Percentiles rank a stretch among this genome's conserved stretches.
Evolutionary conservation across 2,329 filamentous ascomycete species (phyloP).

Genomic region (Dactylellina parvicollis): DNA sequence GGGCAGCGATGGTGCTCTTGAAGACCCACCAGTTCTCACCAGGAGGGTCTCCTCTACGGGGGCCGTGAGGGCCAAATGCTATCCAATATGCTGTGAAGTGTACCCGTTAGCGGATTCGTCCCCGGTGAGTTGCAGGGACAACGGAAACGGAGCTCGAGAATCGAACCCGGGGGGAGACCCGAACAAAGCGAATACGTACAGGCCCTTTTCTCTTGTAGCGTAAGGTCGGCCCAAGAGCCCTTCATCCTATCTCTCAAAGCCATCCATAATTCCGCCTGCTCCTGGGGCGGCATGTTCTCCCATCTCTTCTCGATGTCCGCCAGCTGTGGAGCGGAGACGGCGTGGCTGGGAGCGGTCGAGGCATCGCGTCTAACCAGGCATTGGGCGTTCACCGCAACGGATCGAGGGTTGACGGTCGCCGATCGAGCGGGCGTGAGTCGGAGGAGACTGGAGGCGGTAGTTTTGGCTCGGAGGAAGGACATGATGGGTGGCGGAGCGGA

Average conservation of each 20-base stretch:
- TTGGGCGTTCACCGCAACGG: slow-evolving; percentile 40
- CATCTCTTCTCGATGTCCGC: slow-evolving; percentile 99
- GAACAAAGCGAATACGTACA: slow-evolving; percentile 72
- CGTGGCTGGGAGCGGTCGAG: slow-evolving; percentile 68
- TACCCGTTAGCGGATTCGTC: neutral
- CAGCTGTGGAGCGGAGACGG: slow-evolving; percentile 96
- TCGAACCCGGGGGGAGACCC: neutral
- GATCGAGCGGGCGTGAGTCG: slow-evolving; percentile 42
- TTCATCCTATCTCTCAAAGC: slow-evolving; percentile 97
- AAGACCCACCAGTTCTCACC: slow-evolving; percentile 84
- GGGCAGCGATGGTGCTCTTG: slow-evolving; percentile 75
- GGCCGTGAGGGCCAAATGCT: slow-evolving; percentile 95
- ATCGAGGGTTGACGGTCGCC: slow-evolving; percentile 17
- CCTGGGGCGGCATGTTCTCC: slow-evolving; percentile 96
- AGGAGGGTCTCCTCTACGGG: slow-evolving; percentile 81
- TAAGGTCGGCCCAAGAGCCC: slow-evolving; percentile 94
- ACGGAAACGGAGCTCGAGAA: too few species aligned
- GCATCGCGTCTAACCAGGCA: slow-evolving; percentile 66
- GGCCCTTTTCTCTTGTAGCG: slow-evolving; percentile 97
- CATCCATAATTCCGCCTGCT: slow-evolving; percentile 99
- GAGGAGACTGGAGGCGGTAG: slow-evolving; percentile 45
- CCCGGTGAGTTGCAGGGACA: too few species aligned
- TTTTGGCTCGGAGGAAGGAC: slow-evolving; percentile 54
- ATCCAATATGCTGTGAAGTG: slow-evolving; percentile 90
- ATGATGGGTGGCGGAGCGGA: slow-evolving; percentile 38